These are phyloP conservation scores for Balansia obtecta DNA, from an alignment of 2,329 filamentous ascomycete species.

Conservation along the genomic window DNA sequence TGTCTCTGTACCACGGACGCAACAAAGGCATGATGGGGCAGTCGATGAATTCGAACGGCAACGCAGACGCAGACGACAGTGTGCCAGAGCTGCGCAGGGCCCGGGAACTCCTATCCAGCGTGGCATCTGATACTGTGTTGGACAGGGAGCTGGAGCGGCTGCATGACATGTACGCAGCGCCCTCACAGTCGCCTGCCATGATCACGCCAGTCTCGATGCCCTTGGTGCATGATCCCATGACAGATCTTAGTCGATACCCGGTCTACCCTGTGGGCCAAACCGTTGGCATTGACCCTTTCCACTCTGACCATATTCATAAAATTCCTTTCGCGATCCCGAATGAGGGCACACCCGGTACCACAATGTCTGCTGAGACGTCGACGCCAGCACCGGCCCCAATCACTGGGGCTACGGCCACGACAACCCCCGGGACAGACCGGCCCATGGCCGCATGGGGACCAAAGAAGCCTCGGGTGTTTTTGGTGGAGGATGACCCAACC, in stretches of 20 bases:
- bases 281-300: conserved; percentile 89
- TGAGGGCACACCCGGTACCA: conserved; percentile 25
- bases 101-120: conserved; percentile 41
- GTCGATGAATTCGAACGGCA: conserved; percentile 20
- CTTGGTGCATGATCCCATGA: conserved; percentile 41
- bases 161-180: conserved; percentile 40
- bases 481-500: conserved; percentile 73
- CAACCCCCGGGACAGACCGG: conserved; percentile 21
- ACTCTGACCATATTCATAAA: conserved; percentile 86
- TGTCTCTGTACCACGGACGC: conserved; percentile 34
- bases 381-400: conserved; percentile 10
- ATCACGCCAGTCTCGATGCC: conserved; percentile 30
- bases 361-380: conserved; percentile 26
- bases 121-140: conserved; percentile 37
- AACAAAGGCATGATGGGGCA: conserved; percentile 23
- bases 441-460: conserved; percentile 39
- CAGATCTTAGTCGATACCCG: conserved; percentile 45
- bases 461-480: conserved; percentile 64
- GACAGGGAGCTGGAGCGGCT: conserved; percentile 44
- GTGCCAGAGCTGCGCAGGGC: conserved; percentile 42
- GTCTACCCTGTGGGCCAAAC: conserved; percentile 88
- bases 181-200: conserved; percentile 37
- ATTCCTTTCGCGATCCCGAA: conserved; percentile 74
- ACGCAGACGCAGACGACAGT: conserved; percentile 36
- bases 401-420: conserved; percentile 7